Percentiles rank a stretch among this genome's conserved stretches.
phyloP scores from a whole-genome alignment of 305 asterid species.

The Petunia hybrid region DNA sequence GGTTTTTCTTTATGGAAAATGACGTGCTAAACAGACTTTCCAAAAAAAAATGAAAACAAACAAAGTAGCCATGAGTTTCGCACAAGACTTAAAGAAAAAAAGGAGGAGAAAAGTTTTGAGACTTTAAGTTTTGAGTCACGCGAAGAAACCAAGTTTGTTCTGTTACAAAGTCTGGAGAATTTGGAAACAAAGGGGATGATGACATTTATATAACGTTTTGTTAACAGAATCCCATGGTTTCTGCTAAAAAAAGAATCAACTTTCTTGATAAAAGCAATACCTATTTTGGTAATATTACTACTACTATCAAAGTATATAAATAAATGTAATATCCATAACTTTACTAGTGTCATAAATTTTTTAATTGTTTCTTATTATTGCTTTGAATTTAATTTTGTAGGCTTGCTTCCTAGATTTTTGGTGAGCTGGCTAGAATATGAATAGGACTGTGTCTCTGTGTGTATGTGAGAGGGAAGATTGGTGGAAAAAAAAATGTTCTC shows the following conservation, averaged over 20 bases:
- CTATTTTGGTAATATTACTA: no score
- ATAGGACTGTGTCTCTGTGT: neutral
- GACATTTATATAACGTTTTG: neutral
- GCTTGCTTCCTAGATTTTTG: slow-evolving; percentile 24
- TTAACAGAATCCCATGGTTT: slow-evolving; percentile 53
- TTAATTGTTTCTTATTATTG: neutral
- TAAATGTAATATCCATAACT: neutral
- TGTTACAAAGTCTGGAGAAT: slow-evolving; percentile 26
- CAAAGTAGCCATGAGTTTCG: slow-evolving; percentile 48
- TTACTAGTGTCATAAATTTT: neutral
- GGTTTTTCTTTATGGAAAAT: slow-evolving; percentile 41
- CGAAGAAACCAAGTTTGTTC: slow-evolving; percentile 21
- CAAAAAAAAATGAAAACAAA: neutral
- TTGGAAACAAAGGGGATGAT: slow-evolving; percentile 3
- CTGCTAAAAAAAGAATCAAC: slow-evolving; percentile 50
- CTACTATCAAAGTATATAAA: neutral
- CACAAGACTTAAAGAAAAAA: slow-evolving; percentile 29
- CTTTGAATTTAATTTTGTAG: neutral
- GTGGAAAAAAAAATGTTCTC: neutral
- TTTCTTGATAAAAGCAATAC: slow-evolving; percentile 19
- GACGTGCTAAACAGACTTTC: slow-evolving; percentile 40
- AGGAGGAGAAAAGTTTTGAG: slow-evolving; percentile 25
- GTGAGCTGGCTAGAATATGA: neutral
- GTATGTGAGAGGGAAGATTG: neutral
- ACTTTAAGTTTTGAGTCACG: slow-evolving; percentile 47